Evolutionary conservation across 805 yeast species (phyloP).

Genomic region (Metschnikowia similis): DNA sequence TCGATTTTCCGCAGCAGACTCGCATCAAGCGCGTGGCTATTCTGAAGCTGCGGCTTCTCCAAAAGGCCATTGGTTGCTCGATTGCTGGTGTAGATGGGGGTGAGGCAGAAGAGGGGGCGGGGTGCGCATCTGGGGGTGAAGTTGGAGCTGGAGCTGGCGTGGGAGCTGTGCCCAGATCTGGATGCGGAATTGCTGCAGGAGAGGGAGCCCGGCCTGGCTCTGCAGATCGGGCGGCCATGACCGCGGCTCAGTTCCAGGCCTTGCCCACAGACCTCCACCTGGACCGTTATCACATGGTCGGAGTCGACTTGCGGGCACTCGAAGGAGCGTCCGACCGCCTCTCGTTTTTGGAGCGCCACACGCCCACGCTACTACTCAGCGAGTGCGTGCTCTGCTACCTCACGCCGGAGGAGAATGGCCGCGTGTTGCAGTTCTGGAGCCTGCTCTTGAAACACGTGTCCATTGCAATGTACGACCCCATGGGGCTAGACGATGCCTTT

Average conservation of each 20-base stretch:
- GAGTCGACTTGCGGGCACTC: constrained; percentile 49
- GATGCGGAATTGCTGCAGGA: too few relatives aligned
- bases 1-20: constrained; percentile 58
- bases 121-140: constrained; percentile 6
- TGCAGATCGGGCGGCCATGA: neutral
- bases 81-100: constrained; percentile 7
- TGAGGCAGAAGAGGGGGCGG: neutral
- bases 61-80: constrained; percentile 16
- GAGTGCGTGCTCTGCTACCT: constrained; percentile 78
- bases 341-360: constrained; percentile 22
- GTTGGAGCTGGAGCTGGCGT: neutral
- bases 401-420: constrained; percentile 44
- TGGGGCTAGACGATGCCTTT: constrained; percentile 57
- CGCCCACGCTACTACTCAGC: constrained; percentile 61
- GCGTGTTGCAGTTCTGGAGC: constrained; percentile 43
- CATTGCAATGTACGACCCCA: constrained; percentile 64
- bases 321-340: constrained; percentile 9
- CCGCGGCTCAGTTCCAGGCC: constrained; percentile 19
- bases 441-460: constrained; percentile 22
- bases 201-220: too few relatives aligned
- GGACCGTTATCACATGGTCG: constrained; percentile 46
- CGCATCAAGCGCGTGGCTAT: constrained; percentile 51
- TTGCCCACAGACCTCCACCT: constrained; percentile 32
- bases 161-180: too few relatives aligned
- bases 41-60: constrained; percentile 24